Conservation (phyloP, 495 filamentous ascomycete species). For the Neurospora tetrasperma region DNA sequence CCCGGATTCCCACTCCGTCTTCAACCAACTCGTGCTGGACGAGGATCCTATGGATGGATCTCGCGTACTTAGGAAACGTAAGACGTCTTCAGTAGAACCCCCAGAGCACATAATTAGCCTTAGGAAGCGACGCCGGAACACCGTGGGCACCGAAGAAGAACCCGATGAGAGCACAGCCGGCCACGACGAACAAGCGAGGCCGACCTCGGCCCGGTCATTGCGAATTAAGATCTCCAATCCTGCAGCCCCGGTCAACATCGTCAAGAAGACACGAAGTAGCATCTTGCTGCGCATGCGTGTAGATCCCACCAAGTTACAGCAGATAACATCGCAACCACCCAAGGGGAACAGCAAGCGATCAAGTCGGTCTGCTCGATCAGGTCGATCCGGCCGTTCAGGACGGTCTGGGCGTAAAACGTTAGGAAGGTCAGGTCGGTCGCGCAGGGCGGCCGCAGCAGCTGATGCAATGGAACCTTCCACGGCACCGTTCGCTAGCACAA, state of each 20-base stretch:
- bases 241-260: constrained; percentile 12
- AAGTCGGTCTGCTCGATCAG: background rate
- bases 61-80: constrained; percentile 77
- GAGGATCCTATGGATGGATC: constrained; percentile 82
- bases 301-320: constrained; percentile 44
- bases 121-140: constrained; percentile 35
- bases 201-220: constrained; percentile 30
- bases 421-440: constrained; percentile 5
- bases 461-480: constrained; percentile 17
- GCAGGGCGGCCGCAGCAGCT: constrained; percentile 7
- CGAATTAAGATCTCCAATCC: constrained; percentile 24
- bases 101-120: constrained; percentile 34
- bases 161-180: constrained; percentile 22
- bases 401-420: background rate
- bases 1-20: constrained; percentile 77
- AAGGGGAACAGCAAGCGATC: constrained; percentile 40
- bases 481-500: constrained; percentile 44
- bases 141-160: constrained; percentile 18
- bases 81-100: constrained; percentile 44
- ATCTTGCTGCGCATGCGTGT: constrained; percentile 44
- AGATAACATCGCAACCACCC: constrained; percentile 44
- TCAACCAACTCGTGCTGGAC: constrained; percentile 66
- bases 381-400: background rate
- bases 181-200: constrained; percentile 23
- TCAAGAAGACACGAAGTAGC: constrained; percentile 30